A percentile compares a stretch with the other conserved stretches of the same genome.
phyloP scores from a whole-genome alignment of 768 basidiomycete species.

The Austroboletus festivus region DNA sequence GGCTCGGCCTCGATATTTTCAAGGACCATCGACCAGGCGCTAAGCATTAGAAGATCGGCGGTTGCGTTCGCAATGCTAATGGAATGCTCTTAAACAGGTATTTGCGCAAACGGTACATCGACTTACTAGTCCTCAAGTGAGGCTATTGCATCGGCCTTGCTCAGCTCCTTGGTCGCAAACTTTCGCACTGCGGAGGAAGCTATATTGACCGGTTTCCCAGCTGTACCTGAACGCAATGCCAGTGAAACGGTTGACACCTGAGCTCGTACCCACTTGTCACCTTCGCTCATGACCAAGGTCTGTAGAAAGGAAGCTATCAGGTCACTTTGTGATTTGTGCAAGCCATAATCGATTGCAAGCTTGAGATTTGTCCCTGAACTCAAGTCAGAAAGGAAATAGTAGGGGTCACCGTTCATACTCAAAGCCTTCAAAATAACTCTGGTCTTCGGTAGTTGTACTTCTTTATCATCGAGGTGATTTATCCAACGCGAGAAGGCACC shows the following conservation, averaged over 20 bases:
- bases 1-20: conserved; percentile 56
- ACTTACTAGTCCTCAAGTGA: conserved; percentile 88
- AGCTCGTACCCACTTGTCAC: conserved; percentile 81
- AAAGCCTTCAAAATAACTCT: conserved; percentile 73
- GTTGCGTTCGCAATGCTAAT: conserved; percentile 84
- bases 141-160: conserved; percentile 73
- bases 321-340: conserved; percentile 76
- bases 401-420: conserved; percentile 65
- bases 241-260: conserved; percentile 66
- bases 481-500: conserved; percentile 92
- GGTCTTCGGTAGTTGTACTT: conserved; percentile 66
- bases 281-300: conserved; percentile 95
- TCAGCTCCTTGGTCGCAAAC: conserved; percentile 85
- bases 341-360: conserved; percentile 85
- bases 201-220: conserved; percentile 69
- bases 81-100: not conserved
- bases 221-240: conserved; percentile 64
- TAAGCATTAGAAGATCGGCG: conserved; percentile 78
- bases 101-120: not conserved
- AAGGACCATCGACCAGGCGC: conserved; percentile 68
- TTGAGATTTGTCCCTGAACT: conserved; percentile 78
- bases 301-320: conserved; percentile 92
- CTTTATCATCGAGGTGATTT: conserved; percentile 81
- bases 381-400: conserved; percentile 70
- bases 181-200: conserved; percentile 76